phyloP scores from a whole-genome alignment of 176 grass and related monocot species.

The Saccharum spontaneum region DNA sequence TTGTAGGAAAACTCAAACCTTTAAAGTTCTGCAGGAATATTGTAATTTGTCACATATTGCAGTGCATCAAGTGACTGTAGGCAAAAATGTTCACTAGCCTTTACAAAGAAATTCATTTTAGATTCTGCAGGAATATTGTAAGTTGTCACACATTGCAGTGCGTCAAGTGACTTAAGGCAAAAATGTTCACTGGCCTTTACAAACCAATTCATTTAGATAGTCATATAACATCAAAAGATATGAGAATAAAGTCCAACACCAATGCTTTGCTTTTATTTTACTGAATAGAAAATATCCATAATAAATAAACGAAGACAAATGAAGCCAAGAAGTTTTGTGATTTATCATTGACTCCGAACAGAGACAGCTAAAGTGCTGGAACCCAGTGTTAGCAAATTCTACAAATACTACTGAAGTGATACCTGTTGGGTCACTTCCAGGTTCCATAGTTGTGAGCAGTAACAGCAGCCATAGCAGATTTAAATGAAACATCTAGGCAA shows the following conservation, averaged over 20 bases:
- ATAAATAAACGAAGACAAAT: neutral
- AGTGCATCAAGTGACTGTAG: neutral
- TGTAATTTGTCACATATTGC: conserved; percentile 19
- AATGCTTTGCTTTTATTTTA: conserved; percentile 11
- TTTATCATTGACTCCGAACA: neutral
- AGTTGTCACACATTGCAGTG: conserved; percentile 15
- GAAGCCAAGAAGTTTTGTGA: neutral
- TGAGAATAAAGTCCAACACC: neutral
- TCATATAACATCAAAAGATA: conserved; percentile 5
- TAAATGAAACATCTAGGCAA: conserved; percentile 6
- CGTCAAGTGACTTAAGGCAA: neutral
- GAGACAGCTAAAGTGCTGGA: neutral
- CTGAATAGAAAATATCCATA: conserved; percentile 9
- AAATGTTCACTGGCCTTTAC: neutral
- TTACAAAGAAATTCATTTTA: conserved; percentile 7
- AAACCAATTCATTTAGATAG: conserved; percentile 2
- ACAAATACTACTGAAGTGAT: neutral
- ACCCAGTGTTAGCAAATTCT: conserved; percentile 5
- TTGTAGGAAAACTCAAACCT: conserved; percentile 96
- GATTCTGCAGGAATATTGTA: conserved; percentile 58
- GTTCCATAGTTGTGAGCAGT: neutral
- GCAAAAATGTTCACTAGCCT: neutral
- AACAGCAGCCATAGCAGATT: neutral
- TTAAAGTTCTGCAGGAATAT: conserved; percentile 75
- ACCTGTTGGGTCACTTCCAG: neutral